A percentile compares a stretch with the other conserved stretches of the same genome.
These are phyloP conservation scores for Torulaspora quercuum DNA, from an alignment of 805 yeast species.

Conservation along the genomic window DNA sequence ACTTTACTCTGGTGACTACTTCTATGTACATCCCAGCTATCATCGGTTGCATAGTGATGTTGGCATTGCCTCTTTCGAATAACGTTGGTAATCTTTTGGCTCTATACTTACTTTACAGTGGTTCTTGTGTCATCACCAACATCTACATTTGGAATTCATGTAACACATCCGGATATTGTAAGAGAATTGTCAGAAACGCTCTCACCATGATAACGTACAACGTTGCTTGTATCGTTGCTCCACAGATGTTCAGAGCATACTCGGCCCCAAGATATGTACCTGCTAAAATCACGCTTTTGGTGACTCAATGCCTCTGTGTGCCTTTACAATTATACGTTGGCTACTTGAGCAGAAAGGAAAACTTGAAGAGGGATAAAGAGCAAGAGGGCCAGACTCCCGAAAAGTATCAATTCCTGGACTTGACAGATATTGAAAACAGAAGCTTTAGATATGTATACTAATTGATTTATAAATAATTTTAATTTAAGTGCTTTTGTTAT, in stretches of 20 bases:
- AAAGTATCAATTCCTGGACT: conserved; percentile 50
- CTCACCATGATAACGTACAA: conserved; percentile 58
- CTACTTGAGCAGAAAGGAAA: conserved; percentile 46
- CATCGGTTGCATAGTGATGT: conserved; percentile 46
- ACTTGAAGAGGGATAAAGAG: conserved; percentile 45
- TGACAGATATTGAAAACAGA: conserved; percentile 57
- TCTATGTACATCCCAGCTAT: conserved; percentile 47
- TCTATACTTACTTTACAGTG: conserved; percentile 50
- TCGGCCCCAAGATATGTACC: conserved; percentile 53
- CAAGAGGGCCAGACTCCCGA: conserved; percentile 34
- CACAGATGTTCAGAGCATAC: conserved; percentile 53
- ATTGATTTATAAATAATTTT: neutral
- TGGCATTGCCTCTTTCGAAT: conserved; percentile 36
- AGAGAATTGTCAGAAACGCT: conserved; percentile 52
- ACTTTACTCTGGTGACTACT: conserved; percentile 38
- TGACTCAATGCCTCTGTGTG: conserved; percentile 46
- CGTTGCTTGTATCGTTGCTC: conserved; percentile 58
- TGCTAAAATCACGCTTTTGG: conserved; percentile 56
- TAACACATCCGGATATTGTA: conserved; percentile 61
- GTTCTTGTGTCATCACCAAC: conserved; percentile 55
- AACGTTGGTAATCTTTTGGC: conserved; percentile 48
- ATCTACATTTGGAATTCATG: conserved; percentile 60
- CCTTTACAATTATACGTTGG: conserved; percentile 46
- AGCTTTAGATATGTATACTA: conserved; percentile 52
- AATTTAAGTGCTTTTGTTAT: neutral